These are phyloP conservation scores for Chernovozyma aurita DNA, from an alignment of 1,139 yeast genomes.

Conservation along the genomic window DNA sequence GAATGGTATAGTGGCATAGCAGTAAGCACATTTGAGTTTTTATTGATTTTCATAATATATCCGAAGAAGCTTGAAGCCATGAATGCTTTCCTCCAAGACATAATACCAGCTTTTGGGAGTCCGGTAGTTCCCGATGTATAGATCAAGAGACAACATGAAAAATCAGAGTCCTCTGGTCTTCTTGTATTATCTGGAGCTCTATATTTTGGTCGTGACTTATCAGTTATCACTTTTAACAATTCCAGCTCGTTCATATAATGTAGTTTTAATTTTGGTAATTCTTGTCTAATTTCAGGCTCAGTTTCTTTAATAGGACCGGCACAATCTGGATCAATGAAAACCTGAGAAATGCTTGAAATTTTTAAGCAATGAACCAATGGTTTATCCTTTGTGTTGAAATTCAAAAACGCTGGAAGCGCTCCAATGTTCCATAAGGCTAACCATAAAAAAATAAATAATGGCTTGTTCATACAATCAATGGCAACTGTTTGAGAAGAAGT, in stretches of 20 bases:
- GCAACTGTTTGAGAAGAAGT: slow-evolving; percentile 69
- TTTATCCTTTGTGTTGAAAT: slow-evolving; percentile 70
- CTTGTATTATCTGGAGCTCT: slow-evolving; percentile 55
- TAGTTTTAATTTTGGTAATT: slow-evolving; percentile 39
- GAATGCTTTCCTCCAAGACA: slow-evolving; percentile 83
- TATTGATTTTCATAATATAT: slow-evolving; percentile 57
- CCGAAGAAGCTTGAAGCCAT: slow-evolving; percentile 73
- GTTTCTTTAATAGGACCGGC: slow-evolving; percentile 51
- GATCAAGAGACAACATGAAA: slow-evolving; percentile 66
- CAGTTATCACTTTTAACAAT: slow-evolving; percentile 36
- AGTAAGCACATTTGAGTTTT: slow-evolving; percentile 63
- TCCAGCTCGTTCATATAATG: slow-evolving; percentile 55
- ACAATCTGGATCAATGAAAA: slow-evolving; percentile 75
- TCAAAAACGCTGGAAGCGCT: slow-evolving; percentile 82
- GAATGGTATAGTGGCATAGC: slow-evolving; percentile 97
- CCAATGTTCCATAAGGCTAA: slow-evolving; percentile 89
- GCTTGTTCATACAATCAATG: slow-evolving; percentile 76
- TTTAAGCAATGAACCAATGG: slow-evolving; percentile 79
- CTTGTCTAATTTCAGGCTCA: slow-evolving; percentile 40
- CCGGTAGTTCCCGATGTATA: slow-evolving; percentile 97
- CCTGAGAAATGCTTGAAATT: slow-evolving; percentile 58
- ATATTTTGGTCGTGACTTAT: slow-evolving; percentile 46
- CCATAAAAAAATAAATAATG: slow-evolving; percentile 77
- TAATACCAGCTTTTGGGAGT: slow-evolving; percentile 88
- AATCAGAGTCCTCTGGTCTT: slow-evolving; percentile 53